These are phyloP conservation scores for Fusarium annulatum DNA, from an alignment of 2,329 filamentous ascomycete genomes.

Conservation along the genomic window DNA sequence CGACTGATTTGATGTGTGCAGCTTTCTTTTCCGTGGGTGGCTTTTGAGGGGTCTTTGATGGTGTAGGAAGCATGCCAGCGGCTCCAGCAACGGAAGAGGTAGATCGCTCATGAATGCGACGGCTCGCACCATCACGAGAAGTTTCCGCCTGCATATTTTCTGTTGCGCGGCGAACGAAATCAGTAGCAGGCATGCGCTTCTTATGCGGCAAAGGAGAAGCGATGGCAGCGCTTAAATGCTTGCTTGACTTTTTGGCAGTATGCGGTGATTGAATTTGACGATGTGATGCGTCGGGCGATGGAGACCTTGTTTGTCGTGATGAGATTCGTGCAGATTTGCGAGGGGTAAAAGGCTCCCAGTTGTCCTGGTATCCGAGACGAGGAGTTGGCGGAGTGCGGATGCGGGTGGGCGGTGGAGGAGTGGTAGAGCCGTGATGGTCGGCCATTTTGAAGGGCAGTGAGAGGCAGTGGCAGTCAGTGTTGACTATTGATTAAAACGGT, in stretches of 20 bases:
- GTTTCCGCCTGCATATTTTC: conserved; percentile 58
- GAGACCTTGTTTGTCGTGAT: conserved; percentile 66
- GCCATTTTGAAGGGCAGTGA: conserved; percentile 43
- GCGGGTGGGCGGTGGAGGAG: conserved; percentile 69
- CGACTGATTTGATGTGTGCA: conserved; percentile 64
- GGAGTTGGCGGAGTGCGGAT: conserved; percentile 77
- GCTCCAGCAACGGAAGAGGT: conserved; percentile 48
- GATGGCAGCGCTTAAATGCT: conserved; percentile 47
- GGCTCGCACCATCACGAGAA: conserved; percentile 56
- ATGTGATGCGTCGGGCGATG: conserved; percentile 60
- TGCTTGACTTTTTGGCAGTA: conserved; percentile 47
- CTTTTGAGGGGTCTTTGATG: conserved; percentile 81
- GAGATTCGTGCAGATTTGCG: conserved; percentile 76
- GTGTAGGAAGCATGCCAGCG: conserved; percentile 76
- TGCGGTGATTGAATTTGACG: conserved; percentile 50
- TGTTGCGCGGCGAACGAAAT: conserved; percentile 60
- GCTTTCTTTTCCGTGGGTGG: conserved; percentile 62
- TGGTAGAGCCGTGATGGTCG: conserved; percentile 54
- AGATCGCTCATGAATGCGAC: conserved; percentile 51
- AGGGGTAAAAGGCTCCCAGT: conserved; percentile 78
- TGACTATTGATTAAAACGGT: background rate
- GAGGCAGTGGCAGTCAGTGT: conserved; percentile 15
- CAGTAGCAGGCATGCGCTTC: conserved; percentile 60
- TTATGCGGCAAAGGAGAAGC: conserved; percentile 61
- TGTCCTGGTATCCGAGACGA: conserved; percentile 73